Conservation (phyloP, 169 alveolate genomes). For the Amoebophrya sp. region DNA sequence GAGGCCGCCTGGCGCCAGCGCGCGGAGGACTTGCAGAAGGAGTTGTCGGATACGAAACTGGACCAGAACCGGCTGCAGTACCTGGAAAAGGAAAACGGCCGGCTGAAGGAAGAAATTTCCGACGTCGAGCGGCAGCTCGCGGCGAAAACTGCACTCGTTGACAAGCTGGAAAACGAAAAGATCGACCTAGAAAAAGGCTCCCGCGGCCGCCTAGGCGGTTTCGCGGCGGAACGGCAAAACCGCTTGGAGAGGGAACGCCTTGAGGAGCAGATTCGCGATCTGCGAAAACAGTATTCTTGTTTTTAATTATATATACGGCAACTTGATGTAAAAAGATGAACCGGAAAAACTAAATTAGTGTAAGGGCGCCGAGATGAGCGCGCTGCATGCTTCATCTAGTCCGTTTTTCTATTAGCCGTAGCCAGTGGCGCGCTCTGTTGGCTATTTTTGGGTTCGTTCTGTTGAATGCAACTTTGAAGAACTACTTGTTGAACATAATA, state of each 20-base stretch:
- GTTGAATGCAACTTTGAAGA: too few species aligned
- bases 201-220: background rate
- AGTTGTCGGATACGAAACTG: background rate
- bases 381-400: too few species aligned
- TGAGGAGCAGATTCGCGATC: background rate
- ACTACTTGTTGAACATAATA: too few species aligned
- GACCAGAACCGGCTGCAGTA: background rate
- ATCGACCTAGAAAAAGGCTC: background rate
- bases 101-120: background rate
- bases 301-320: too few species aligned
- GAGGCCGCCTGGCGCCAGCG: background rate
- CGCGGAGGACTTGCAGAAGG: background rate
- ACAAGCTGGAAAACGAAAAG: conserved; percentile 2
- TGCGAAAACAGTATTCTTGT: too few species aligned
- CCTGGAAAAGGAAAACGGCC: background rate
- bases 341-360: too few species aligned
- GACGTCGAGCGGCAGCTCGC: background rate
- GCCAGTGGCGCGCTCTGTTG: too few species aligned
- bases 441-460: too few species aligned
- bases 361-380: too few species aligned
- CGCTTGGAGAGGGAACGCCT: background rate
- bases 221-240: background rate
- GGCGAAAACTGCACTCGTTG: background rate
- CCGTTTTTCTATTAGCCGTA: too few species aligned
- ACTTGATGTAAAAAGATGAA: too few species aligned